Conservation (phyloP, 805 yeast genomes). For the Starmerella sirachaensis region DNA sequence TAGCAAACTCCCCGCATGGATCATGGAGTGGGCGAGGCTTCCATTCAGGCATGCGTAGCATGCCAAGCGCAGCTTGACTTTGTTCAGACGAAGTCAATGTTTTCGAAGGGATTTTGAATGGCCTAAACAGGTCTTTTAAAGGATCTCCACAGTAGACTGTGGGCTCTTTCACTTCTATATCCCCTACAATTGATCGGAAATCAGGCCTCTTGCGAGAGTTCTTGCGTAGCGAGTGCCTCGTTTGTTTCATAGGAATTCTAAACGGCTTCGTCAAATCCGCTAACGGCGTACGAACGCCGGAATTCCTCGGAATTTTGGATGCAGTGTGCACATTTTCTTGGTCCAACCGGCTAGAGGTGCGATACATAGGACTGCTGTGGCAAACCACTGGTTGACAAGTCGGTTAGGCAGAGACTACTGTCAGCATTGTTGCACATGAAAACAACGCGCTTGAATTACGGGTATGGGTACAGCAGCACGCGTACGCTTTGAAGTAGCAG, state of each 20-base stretch:
- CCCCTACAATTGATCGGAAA: conserved; percentile 6
- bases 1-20: conserved; percentile 85
- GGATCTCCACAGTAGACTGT: conserved; percentile 1
- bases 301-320: too few relatives aligned
- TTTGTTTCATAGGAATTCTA: conserved; percentile 15
- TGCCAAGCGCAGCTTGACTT: conserved; percentile 72
- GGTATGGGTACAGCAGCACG: too few relatives aligned
- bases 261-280: conserved; percentile 14
- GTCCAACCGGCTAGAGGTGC: too few relatives aligned
- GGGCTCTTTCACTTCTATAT: conserved; percentile 5
- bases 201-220: conserved; percentile 10
- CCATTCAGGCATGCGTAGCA: conserved; percentile 48
- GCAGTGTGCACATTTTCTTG: too few relatives aligned
- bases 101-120: conserved; percentile 15
- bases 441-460: too few relatives aligned
- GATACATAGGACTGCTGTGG: too few relatives aligned
- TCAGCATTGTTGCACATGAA: too few relatives aligned
- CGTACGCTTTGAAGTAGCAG: too few relatives aligned
- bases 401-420: too few relatives aligned
- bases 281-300: conserved; percentile 5
- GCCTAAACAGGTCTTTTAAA: conserved; percentile 9
- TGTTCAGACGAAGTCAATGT: conserved; percentile 15
- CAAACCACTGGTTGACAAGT: too few relatives aligned
- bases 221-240: conserved; percentile 7
- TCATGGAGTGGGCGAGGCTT: conserved; percentile 94